Percentiles rank a stretch among this genome's conserved stretches.
Evolutionary conservation across 140 eudicot genomes (phyloP).

Genomic region (Ambrosia hybrid): DNA sequence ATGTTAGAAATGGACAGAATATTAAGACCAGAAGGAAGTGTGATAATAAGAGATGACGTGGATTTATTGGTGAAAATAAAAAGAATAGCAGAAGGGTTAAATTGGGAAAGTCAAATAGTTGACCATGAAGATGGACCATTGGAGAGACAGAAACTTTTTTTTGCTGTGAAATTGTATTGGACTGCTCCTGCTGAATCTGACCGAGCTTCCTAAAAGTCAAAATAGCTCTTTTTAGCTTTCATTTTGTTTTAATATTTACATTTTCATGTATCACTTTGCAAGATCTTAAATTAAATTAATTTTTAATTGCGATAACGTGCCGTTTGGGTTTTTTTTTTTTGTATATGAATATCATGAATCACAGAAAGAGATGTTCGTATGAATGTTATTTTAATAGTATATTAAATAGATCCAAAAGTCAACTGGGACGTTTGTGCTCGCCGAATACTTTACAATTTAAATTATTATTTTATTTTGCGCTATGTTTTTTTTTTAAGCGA

Average conservation of each 20-base stretch:
- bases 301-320: constrained; percentile 28
- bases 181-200: constrained; percentile 68
- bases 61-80: constrained; percentile 71
- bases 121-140: constrained; percentile 98
- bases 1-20: constrained; percentile 95
- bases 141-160: constrained; percentile 80
- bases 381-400: neutral
- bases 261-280: neutral
- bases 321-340: constrained; percentile 15
- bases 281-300: neutral
- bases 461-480: too few species aligned
- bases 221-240: constrained; percentile 7
- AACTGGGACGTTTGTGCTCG: constrained; percentile 1
- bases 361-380: constrained; percentile 19
- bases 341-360: neutral
- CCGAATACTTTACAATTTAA: too few species aligned
- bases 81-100: constrained; percentile 69
- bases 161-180: constrained; percentile 90
- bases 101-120: constrained; percentile 84
- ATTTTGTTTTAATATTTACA: constrained; percentile 12
- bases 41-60: constrained; percentile 85
- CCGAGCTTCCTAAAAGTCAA: constrained; percentile 19
- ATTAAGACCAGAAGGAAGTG: constrained; percentile 90
- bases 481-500: too few species aligned
- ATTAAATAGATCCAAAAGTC: neutral